A percentile compares a stretch with the other conserved stretches of the same genome.
These are phyloP conservation scores for Entomortierella parvispora DNA, from an alignment of 192 early-diverging fungal species.

Conservation along the genomic window DNA sequence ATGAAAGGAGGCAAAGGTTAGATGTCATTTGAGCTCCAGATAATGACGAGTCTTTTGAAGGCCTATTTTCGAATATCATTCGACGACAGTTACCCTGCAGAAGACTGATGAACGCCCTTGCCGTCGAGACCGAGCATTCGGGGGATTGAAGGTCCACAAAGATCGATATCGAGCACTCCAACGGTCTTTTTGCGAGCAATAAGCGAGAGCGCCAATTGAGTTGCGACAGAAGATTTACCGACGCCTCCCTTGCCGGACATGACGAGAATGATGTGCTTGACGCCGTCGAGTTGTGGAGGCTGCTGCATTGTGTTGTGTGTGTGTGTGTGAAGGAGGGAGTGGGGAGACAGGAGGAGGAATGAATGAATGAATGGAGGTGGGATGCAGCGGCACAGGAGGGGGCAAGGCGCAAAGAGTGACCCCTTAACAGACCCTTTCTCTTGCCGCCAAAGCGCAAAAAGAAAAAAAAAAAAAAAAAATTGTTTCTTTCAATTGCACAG, in stretches of 20 bases:
- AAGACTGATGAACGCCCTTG: constrained; percentile 89
- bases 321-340: not conserved
- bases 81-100: constrained; percentile 74
- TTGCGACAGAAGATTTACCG: constrained; percentile 93
- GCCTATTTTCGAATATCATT: not conserved
- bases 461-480: no score
- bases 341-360: not conserved
- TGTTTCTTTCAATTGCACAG: no score
- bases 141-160: constrained; percentile 97
- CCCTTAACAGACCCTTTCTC: no score
- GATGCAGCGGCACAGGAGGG: not conserved
- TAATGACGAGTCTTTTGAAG: not conserved
- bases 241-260: constrained; percentile 99
- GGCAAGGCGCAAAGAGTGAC: no score
- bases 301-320: constrained; percentile 23
- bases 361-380: not conserved
- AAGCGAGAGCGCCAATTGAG: constrained; percentile 81
- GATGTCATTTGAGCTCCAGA: constrained; percentile 6
- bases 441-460: no score
- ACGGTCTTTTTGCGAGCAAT: constrained; percentile 74
- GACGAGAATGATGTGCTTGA: constrained; percentile 90
- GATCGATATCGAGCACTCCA: constrained; percentile 95
- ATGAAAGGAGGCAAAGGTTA: not conserved
- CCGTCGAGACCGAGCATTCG: constrained; percentile 94
- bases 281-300: constrained; percentile 46